phyloP scores from a whole-genome alignment of 495 filamentous ascomycete genomes.

The Podospora sp. region DNA sequence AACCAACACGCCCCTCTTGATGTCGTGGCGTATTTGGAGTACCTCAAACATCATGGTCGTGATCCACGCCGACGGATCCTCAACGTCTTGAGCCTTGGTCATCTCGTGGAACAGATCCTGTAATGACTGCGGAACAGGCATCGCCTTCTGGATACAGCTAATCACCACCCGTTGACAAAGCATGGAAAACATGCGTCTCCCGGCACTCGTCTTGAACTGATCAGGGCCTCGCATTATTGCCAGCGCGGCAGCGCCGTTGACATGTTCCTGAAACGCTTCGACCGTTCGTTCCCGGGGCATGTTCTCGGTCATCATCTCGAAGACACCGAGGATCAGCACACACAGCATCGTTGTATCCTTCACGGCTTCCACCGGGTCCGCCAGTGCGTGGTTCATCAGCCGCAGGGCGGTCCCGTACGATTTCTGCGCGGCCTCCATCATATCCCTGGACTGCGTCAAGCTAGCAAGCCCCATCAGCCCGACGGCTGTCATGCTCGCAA shows the following conservation, averaged over 20 bases:
- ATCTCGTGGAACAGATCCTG: conserved; percentile 43
- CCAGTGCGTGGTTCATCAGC: conserved; percentile 56
- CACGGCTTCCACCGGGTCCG: conserved; percentile 55
- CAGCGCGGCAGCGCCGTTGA: conserved; percentile 60
- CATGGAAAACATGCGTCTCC: conserved; percentile 60
- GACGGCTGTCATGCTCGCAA: conserved; percentile 52
- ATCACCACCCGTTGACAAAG: conserved; percentile 51
- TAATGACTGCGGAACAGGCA: conserved; percentile 41
- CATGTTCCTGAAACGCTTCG: conserved; percentile 60
- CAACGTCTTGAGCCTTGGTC: conserved; percentile 25
- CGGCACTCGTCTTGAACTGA: conserved; percentile 59
- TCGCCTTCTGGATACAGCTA: conserved; percentile 42
- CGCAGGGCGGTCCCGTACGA: conserved; percentile 52
- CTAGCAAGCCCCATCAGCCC: conserved; percentile 52
- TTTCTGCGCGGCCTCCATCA: conserved; percentile 49
- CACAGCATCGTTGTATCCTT: conserved; percentile 65
- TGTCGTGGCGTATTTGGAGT: conserved; percentile 50
- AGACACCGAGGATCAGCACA: conserved; percentile 62
- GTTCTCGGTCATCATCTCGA: conserved; percentile 56
- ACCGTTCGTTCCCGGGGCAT: conserved; percentile 46
- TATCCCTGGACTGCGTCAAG: conserved; percentile 39
- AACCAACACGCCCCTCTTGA: conserved; percentile 37
- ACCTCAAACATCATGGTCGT: conserved; percentile 45
- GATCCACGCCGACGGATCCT: conserved; percentile 33
- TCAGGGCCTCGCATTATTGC: conserved; percentile 58